Percentiles rank a stretch among this genome's conserved stretches.
phyloP scores from a whole-genome alignment of 202 grass and related monocot genomes.

The Saccharum hybrid region DNA sequence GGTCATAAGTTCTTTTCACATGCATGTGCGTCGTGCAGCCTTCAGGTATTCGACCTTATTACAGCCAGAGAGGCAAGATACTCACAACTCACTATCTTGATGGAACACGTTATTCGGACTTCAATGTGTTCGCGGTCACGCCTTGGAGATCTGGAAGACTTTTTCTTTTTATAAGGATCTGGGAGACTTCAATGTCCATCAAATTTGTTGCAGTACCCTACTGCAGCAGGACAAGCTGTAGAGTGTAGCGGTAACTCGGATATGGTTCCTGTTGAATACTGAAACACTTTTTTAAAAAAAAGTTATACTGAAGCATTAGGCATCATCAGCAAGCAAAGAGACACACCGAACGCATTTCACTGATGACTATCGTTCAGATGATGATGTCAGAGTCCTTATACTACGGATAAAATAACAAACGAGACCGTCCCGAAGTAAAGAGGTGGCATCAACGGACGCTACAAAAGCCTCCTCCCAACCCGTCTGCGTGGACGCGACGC shows the following conservation, averaged over 20 bases:
- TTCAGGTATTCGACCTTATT: not conserved
- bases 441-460: not conserved
- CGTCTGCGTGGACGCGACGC: not conserved
- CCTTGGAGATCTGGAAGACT: not conserved
- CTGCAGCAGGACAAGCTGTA: not conserved
- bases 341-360: not conserved
- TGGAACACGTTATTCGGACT: not conserved
- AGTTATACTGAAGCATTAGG: too few relatives aligned
- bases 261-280: not conserved
- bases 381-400: not conserved
- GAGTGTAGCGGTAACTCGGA: not conserved
- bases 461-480: not conserved
- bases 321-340: too few relatives aligned
- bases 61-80: slow-evolving; percentile 21
- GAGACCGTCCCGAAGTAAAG: not conserved
- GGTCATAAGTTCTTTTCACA: slow-evolving; percentile 30
- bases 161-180: not conserved
- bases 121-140: slow-evolving; percentile 8
- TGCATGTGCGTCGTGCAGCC: slow-evolving; percentile 14
- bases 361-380: not conserved
- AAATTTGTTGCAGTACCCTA: not conserved
- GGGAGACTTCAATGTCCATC: not conserved
- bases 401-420: not conserved
- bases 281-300: too few relatives aligned
- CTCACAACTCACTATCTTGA: not conserved